phyloP scores from a whole-genome alignment of 148 eudicot species.

The Oxyria digyna region DNA sequence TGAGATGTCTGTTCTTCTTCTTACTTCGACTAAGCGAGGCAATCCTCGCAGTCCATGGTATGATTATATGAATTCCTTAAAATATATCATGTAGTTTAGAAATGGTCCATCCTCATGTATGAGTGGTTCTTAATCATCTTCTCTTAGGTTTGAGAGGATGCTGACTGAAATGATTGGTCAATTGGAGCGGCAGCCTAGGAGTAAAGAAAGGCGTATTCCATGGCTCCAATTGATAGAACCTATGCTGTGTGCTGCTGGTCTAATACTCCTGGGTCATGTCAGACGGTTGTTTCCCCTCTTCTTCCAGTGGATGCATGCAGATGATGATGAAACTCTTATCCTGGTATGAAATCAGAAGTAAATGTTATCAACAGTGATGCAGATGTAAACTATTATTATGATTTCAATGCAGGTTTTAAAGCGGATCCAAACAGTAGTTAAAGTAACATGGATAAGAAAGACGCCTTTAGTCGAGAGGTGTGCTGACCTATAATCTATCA shows the following conservation, averaged over 20 bases:
- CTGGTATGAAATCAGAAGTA: slow-evolving; percentile 31
- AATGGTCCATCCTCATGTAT: background rate
- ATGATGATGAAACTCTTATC: slow-evolving; percentile 78
- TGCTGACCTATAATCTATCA: background rate
- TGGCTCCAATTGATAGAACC: slow-evolving; percentile 77
- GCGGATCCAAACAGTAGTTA: slow-evolving; percentile 42
- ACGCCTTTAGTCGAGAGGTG: slow-evolving; percentile 66
- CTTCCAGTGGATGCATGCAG: slow-evolving; percentile 95
- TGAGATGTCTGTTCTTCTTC: slow-evolving; percentile 77
- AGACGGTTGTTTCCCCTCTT: slow-evolving; percentile 83
- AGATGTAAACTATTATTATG: background rate
- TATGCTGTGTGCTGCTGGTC: slow-evolving; percentile 51
- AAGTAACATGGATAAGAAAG: slow-evolving; percentile 87
- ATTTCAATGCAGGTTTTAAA: slow-evolving; percentile 50
- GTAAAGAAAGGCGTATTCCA: slow-evolving; percentile 63
- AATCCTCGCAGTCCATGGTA: slow-evolving; percentile 98
- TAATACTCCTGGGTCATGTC: slow-evolving; percentile 75
- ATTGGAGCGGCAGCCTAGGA: slow-evolving; percentile 86
- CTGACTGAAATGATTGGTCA: slow-evolving; percentile 92
- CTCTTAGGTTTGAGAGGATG: slow-evolving; percentile 66
- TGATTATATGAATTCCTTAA: background rate
- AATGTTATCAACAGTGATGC: background rate
- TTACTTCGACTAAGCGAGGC: slow-evolving; percentile 42
- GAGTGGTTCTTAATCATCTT: background rate
- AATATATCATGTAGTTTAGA: slow-evolving; percentile 1